These are phyloP conservation scores for Melastoma candidum DNA, from an alignment of 441 rosid genomes.

Conservation along the genomic window DNA sequence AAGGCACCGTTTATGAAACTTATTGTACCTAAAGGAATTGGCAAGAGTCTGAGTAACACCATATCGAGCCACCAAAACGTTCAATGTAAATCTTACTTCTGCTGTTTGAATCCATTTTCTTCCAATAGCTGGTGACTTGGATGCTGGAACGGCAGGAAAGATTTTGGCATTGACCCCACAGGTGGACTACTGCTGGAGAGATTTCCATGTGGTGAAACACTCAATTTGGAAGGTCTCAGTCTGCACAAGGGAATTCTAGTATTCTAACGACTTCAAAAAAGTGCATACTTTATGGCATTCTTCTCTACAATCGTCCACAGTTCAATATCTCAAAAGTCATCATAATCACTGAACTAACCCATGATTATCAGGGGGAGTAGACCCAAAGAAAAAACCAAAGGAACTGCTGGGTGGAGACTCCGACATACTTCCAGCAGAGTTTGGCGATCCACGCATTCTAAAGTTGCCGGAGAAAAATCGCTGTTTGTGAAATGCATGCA, in stretches of 20 bases:
- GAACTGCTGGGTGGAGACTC: slow-evolving; percentile 97
- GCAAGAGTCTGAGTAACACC: slow-evolving; percentile 19
- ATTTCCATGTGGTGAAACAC: slow-evolving; percentile 66
- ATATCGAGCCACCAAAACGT: not conserved
- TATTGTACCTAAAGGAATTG: slow-evolving; percentile 59
- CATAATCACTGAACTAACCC: slow-evolving; percentile 44
- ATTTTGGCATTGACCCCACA: slow-evolving; percentile 89
- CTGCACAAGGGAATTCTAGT: slow-evolving; percentile 29
- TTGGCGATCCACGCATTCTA: slow-evolving; percentile 54
- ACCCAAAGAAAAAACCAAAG: slow-evolving; percentile 89
- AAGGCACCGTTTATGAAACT: slow-evolving; percentile 82
- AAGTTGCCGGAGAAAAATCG: slow-evolving; percentile 83
- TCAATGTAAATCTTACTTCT: slow-evolving; percentile 47
- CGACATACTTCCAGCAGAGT: slow-evolving; percentile 44
- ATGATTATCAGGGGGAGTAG: slow-evolving; percentile 86
- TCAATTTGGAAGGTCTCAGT: slow-evolving; percentile 64
- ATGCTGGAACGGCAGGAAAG: slow-evolving; percentile 91
- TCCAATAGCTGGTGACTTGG: slow-evolving; percentile 92
- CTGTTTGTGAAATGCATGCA: slow-evolving; percentile 49
- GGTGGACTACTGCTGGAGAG: slow-evolving; percentile 86
- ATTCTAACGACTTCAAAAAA: slow-evolving; percentile 7
- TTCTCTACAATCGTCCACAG: no score
- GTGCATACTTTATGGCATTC: not conserved
- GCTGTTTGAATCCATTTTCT: slow-evolving; percentile 95
- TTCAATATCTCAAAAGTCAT: no score